phyloP scores from a whole-genome alignment of 2,329 filamentous ascomycete genomes.

The Bertia moriformis region DNA sequence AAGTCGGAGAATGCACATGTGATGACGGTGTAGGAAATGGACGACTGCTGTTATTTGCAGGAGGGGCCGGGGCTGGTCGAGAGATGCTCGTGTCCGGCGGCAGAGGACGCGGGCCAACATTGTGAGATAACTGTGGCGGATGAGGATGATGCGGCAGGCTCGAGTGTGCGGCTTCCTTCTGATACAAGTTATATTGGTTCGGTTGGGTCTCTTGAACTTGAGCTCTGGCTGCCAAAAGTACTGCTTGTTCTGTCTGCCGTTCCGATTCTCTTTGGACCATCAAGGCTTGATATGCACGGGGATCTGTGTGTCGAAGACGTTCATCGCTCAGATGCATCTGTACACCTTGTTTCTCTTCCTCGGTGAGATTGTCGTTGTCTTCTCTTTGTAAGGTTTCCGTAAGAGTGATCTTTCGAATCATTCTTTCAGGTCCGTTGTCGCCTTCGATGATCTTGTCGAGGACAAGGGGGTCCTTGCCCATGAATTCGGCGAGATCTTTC shows the following conservation, averaged over 20 bases:
- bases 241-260: background rate
- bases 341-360: conserved; percentile 24
- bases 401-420: conserved; percentile 20
- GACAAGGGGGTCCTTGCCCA: conserved; percentile 33
- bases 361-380: conserved; percentile 26
- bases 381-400: conserved; percentile 32
- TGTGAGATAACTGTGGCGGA: no score
- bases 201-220: no score
- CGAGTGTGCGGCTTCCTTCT: no score
- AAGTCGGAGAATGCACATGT: no score
- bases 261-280: background rate
- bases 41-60: no score
- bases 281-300: background rate
- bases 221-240: background rate
- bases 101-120: no score
- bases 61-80: no score
- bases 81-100: no score
- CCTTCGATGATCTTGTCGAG: conserved; percentile 25
- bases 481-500: conserved; percentile 22
- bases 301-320: background rate
- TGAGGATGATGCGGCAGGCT: no score
- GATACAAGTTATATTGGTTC: no score
- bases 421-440: conserved; percentile 6
- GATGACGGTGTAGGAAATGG: no score
- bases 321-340: conserved; percentile 18